Evolutionary conservation across 805 yeast species (phyloP), one percentile per base, ranked within the genome.

Genomic region (Hanseniaspora thailandica): DNA sequence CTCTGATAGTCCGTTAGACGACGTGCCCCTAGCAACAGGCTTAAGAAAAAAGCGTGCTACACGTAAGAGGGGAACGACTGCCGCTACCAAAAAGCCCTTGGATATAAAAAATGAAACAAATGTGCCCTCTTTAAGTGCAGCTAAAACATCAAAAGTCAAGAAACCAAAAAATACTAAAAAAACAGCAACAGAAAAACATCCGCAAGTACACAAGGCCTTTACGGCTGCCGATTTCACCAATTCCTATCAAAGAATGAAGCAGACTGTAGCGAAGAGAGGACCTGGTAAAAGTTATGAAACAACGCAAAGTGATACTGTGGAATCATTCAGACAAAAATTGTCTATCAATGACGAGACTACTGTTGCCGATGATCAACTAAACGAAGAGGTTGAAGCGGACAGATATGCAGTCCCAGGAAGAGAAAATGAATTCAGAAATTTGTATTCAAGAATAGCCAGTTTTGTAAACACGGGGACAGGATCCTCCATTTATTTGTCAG

Each of bases 401-500:
- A 46, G 30, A 35, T 35, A 26, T 26, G 26, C 49, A 35, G 54
- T 90, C 35, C 96, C 96, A 0, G 88, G 97, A 55, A 75, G 98
- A 52, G 97, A 87, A 57, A 76, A 76, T 20, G 95, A 93, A 64
- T 88, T 83, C 62, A 76, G 81, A 9, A 76, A 80, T 53, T 70
- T 93, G 4, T 86, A 81, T 64, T 63, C 77, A 43, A 78, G 80
- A 40, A 64, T 93, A 4, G 88, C 87, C 59, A 73, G 79, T 44
- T 84, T 95, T 0, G 77, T 90, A 33, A 73, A 73, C 45, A 75
- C 82, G 15, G 76, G 77, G 40, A 75, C 83, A 1, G 97, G 97
- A 0, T 76, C 89, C 7, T 86, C 96, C 58, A 67, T 93, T 5
- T 93, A 89, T 63, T 80, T 93, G 10, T 86, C 96, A 66, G 99